Percentiles rank a stretch among this genome's conserved stretches.
Conservation (phyloP, 305 asterid species). For the Fraxinus paxiana region DNA sequence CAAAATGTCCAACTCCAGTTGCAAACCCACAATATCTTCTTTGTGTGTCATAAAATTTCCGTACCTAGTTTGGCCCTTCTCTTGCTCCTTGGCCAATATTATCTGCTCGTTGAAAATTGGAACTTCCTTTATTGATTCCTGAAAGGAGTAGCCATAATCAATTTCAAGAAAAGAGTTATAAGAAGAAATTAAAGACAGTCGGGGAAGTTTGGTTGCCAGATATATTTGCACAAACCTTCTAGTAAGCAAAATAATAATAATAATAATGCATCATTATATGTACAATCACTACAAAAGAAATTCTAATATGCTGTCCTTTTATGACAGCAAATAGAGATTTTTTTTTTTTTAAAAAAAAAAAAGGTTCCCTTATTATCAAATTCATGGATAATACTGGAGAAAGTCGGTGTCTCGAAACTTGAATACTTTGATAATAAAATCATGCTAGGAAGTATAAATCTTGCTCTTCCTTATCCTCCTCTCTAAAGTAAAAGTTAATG, state of each 20-base stretch:
- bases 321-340: neutral
- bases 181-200: neutral
- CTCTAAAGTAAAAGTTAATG: neutral
- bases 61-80: constrained; percentile 31
- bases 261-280: neutral
- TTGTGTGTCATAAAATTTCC: constrained; percentile 31
- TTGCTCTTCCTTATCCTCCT: neutral
- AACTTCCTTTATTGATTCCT: constrained; percentile 76
- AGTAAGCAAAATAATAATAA: neutral
- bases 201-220: neutral
- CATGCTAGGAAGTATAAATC: neutral
- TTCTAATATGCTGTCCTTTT: neutral
- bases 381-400: neutral
- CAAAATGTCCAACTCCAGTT: constrained; percentile 81
- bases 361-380: neutral
- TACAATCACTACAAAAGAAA: neutral
- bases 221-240: neutral
- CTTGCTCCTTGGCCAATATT: constrained; percentile 27
- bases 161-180: constrained; percentile 10
- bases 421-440: neutral
- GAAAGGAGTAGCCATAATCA: constrained; percentile 24
- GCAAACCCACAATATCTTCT: constrained; percentile 69
- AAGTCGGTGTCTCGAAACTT: neutral
- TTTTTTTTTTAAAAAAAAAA: too few species aligned
- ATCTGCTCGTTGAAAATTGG: constrained; percentile 37